Base-by-base conservation (phyloP, 176 grass and related monocot genomes). In the Saccharum spontaneum region DNA sequence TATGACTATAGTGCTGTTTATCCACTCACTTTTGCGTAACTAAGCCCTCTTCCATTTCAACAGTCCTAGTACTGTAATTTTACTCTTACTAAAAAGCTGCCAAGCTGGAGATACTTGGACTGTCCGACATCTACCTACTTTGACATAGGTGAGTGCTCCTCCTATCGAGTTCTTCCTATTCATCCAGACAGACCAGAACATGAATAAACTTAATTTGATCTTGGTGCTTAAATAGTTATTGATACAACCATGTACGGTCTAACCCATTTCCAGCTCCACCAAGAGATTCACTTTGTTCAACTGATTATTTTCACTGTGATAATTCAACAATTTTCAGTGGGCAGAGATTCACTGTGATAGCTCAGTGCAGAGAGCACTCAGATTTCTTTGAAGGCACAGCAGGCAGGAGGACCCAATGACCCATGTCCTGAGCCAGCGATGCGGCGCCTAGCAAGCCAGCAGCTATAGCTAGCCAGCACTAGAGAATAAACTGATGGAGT, bases 391-490 rank as follows among this genome's bases (percentile, higher is more conserved):
- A 76, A 79, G 11, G 16, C 12, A 33, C 24, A n/a, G 62, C 61
- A 76, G 65, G 64, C 64, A n/a, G n/a, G n/a, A 44, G 67, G 57
- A 78, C 57, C 60, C 57, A 60, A 4, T n/a, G 55, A 59, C 55
- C 55, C 72, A 71, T 73, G 73, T 78, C 59, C 72, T 79, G 1
- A 17, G 79, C 24, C 83, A 77, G 52, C 36, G 66, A 86, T 28
- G 78, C 41, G 78, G 54, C 71, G 78, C 66, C 28, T 44, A 55
- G 78, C 41, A 13, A 55, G 15, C 48, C 41, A 59, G 33, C 79
- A 30, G 37, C 33, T 37, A 82, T 76, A 48, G 79, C 78, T 76
- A 82, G 48, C 37, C 12, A 82, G 78, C 69, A 76, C 71, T 87
- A n/a, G n/a, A 82, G 38, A 48, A 77, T 46, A 59, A 30, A 36